A percentile compares a stretch with the other conserved stretches of the same genome.
These are phyloP conservation scores for Cubamyces sp. DNA, from an alignment of 768 basidiomycete genomes.

Conservation along the genomic window DNA sequence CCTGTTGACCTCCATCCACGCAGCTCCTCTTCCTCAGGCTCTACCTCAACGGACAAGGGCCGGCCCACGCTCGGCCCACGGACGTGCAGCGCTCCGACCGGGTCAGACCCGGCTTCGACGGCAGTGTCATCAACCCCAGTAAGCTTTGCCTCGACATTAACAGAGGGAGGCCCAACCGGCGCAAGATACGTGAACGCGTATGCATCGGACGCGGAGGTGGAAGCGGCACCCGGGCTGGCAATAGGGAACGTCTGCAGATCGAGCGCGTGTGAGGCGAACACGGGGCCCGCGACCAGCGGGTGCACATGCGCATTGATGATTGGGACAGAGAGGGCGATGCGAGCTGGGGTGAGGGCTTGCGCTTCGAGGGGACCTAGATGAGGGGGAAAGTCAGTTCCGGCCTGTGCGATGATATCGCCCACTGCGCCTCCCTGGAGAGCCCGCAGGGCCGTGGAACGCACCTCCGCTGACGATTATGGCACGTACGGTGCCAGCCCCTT, in stretches of 20 bases:
- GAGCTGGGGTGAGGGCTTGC: slow-evolving; percentile 58
- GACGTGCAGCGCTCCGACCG: slow-evolving; percentile 60
- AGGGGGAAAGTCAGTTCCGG: neutral
- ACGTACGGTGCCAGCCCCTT: slow-evolving; percentile 63
- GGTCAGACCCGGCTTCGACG: slow-evolving; percentile 70
- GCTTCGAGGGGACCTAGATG: slow-evolving; percentile 53
- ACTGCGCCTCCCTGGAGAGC: no score
- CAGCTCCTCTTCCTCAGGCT: slow-evolving; percentile 32
- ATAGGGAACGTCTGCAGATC: slow-evolving; percentile 78
- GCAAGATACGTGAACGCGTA: slow-evolving; percentile 46
- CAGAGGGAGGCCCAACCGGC: slow-evolving; percentile 78
- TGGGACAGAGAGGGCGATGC: slow-evolving; percentile 78
- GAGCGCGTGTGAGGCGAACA: slow-evolving; percentile 81
- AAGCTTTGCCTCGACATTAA: slow-evolving; percentile 86
- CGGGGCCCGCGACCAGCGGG: slow-evolving; percentile 69
- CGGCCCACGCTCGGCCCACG: slow-evolving; percentile 77
- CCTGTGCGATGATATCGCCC: no score
- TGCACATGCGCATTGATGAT: slow-evolving; percentile 67
- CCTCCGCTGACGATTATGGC: slow-evolving; percentile 77
- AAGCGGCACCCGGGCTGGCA: neutral
- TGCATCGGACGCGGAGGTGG: slow-evolving; percentile 33
- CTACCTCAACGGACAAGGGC: slow-evolving; percentile 47
- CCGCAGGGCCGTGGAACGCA: slow-evolving; percentile 36
- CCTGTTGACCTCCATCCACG: slow-evolving; percentile 38
- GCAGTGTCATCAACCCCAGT: slow-evolving; percentile 63